Evolutionary conservation across 108 stramenopile genomes (phyloP).

Genomic region (Conticribra weissflogii): DNA sequence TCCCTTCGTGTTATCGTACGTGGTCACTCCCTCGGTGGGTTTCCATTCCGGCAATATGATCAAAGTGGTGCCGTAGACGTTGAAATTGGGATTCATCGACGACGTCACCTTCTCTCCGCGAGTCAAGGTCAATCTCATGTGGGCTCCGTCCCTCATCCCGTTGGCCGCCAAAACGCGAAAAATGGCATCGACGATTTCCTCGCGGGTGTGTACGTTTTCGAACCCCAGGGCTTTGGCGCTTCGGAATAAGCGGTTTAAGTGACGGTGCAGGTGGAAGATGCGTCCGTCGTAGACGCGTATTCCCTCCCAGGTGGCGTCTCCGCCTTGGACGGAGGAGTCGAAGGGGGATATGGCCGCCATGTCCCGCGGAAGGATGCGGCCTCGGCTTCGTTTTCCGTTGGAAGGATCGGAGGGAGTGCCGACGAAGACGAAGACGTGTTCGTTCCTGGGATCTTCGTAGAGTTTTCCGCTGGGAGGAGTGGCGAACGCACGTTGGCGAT

Average conservation of each 20-base stretch:
- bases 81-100: conserved; percentile 92
- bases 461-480: conserved; percentile 57
- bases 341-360: conserved; percentile 80
- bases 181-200: conserved; percentile 86
- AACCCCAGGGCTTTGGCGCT: conserved; percentile 93
- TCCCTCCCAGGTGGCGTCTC: conserved; percentile 93
- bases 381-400: conserved; percentile 21
- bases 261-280: conserved; percentile 84
- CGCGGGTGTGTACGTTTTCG: conserved; percentile 78
- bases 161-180: conserved; percentile 93
- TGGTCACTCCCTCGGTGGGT: conserved; percentile 86
- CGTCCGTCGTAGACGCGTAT: conserved; percentile 86
- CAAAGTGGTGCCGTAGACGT: conserved; percentile 92
- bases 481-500: conserved; percentile 47
- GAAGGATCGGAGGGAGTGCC: conserved; percentile 55
- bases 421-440: conserved; percentile 84
- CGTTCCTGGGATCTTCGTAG: conserved; percentile 90
- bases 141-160: conserved; percentile 91
- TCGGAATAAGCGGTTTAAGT: conserved; percentile 82
- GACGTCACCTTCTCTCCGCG: conserved; percentile 90
- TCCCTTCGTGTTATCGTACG: conserved; percentile 88
- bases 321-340: conserved; percentile 94
- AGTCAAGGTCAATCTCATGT: conserved; percentile 91
- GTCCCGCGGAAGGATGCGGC: conserved; percentile 69
- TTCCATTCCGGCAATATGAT: conserved; percentile 93